These are phyloP conservation scores for Ramichloridium luteum DNA, from an alignment of 2,329 filamentous ascomycete genomes.

Conservation along the genomic window DNA sequence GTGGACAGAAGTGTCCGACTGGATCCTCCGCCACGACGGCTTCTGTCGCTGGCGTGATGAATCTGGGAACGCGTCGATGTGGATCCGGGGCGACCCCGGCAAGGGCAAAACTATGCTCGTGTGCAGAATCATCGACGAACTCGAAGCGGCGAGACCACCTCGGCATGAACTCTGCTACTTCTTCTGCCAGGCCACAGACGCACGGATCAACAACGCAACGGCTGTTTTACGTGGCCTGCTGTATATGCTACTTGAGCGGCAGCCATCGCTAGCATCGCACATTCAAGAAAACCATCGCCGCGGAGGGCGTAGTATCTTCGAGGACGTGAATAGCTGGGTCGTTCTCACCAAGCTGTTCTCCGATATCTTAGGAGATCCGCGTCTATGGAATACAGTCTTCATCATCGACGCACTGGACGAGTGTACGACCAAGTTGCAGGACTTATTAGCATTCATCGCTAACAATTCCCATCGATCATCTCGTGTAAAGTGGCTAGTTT, in stretches of 20 bases:
- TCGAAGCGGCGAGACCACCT: background rate
- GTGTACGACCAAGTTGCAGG: conserved; percentile 16
- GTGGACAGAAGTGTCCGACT: background rate
- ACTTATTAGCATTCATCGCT: conserved; percentile 2
- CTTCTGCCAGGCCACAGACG: conserved; percentile 1
- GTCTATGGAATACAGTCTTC: conserved; percentile 9
- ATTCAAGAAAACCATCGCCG: background rate
- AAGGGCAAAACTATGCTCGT: background rate
- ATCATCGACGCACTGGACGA: conserved; percentile 25
- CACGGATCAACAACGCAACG: background rate
- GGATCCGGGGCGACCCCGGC: background rate
- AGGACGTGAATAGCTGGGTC: conserved; percentile 1
- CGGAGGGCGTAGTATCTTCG: background rate
- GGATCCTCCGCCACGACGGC: background rate
- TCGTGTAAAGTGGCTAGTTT: background rate
- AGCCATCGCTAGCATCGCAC: background rate
- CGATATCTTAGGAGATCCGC: background rate
- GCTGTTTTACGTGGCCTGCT: background rate
- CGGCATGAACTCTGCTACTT: background rate
- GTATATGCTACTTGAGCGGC: background rate
- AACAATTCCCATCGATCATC: background rate
- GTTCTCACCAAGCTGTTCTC: background rate
- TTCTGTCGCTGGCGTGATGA: background rate
- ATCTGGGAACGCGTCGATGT: background rate
- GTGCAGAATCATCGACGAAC: conserved; percentile 1